Conservation (phyloP, 306 rosid species). For the Sindora glabra region DNA sequence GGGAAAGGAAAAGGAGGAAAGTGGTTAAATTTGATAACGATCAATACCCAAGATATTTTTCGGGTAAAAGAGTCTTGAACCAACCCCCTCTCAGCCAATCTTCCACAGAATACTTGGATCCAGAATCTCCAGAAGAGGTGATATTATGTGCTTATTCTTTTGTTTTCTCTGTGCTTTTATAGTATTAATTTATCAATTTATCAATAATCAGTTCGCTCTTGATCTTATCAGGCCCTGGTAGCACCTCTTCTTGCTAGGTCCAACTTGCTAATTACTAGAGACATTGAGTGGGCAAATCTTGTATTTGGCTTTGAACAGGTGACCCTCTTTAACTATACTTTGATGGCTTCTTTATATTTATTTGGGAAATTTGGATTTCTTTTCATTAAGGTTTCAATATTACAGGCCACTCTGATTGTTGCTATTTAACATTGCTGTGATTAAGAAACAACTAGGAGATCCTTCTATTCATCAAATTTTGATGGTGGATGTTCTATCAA, state of each 20-base stretch:
- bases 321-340: slow-evolving; percentile 8
- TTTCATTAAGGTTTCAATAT: no score
- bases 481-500: no score
- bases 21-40: background rate
- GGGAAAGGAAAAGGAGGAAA: slow-evolving; percentile 16
- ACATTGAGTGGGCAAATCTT: slow-evolving; percentile 97
- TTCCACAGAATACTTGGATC: slow-evolving; percentile 33
- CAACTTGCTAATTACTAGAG: slow-evolving; percentile 82
- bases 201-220: background rate
- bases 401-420: no score
- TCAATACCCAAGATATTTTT: slow-evolving; percentile 26
- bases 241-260: slow-evolving; percentile 94
- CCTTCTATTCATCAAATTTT: no score
- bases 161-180: background rate
- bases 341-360: slow-evolving; percentile 3
- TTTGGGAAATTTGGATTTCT: background rate
- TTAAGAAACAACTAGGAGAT: no score
- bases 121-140: slow-evolving; percentile 67
- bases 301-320: slow-evolving; percentile 93
- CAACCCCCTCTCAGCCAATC: slow-evolving; percentile 82
- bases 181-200: background rate
- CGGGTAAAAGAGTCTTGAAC: slow-evolving; percentile 17
- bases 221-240: slow-evolving; percentile 50
- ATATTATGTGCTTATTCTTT: background rate
- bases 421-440: no score